These are phyloP conservation scores for Penstemon barbatus DNA, from an alignment of 257 asterid genomes.

Conservation along the genomic window DNA sequence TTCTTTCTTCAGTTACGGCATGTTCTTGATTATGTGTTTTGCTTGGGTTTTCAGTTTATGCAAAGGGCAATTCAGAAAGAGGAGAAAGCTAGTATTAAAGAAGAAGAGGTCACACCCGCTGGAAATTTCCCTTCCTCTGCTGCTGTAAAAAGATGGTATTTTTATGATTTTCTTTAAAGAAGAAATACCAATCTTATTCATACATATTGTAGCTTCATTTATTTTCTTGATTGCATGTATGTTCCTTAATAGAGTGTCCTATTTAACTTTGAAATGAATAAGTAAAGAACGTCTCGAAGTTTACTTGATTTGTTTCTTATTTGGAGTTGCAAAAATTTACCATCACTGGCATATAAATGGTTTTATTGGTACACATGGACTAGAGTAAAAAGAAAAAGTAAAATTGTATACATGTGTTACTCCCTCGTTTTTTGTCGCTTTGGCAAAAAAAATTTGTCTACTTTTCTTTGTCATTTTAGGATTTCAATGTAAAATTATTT, in stretches of 20 bases:
- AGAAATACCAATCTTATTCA: background rate
- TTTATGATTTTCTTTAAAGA: background rate
- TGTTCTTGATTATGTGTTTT: constrained; percentile 5
- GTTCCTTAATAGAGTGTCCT: background rate
- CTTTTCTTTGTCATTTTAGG: background rate
- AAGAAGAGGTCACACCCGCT: constrained; percentile 45
- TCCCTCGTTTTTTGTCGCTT: too few relatives aligned
- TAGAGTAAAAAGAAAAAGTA: too few relatives aligned
- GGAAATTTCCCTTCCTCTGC: constrained; percentile 52
- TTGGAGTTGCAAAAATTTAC: background rate
- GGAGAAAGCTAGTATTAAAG: constrained; percentile 48
- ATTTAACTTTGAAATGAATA: background rate
- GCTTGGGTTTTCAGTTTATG: constrained; percentile 67
- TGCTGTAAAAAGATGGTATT: constrained; percentile 66
- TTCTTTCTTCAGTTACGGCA: too few relatives aligned
- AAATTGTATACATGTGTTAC: too few relatives aligned
- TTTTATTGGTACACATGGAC: too few relatives aligned
- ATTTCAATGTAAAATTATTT: too few relatives aligned
- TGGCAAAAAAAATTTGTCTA: too few relatives aligned
- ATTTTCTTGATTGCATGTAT: background rate
- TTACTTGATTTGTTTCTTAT: background rate
- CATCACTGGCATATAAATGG: background rate
- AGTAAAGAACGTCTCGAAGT: background rate
- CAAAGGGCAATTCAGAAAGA: constrained; percentile 79
- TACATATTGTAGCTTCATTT: constrained; percentile 2